Evolutionary conservation across 805 yeast genomes (phyloP), one percentile per base, ranked within the genome.

Genomic region (Wickerhamiella sorbophila): DNA sequence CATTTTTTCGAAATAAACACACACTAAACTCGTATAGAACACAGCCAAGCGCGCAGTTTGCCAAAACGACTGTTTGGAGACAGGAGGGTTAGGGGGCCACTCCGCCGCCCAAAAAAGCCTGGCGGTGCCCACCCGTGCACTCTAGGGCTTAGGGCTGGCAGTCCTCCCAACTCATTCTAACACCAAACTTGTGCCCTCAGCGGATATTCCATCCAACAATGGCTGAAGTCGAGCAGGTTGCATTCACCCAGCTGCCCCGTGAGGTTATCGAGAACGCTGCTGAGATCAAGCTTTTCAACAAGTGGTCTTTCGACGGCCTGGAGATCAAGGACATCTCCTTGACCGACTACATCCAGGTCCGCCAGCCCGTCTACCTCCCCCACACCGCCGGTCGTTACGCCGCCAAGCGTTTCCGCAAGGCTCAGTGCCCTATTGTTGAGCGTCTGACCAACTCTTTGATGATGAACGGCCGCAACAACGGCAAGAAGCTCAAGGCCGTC

Each of bases 391-490:
- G 98, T 70, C 88, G 95, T 73, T 91, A 88, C 75, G 97, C 97
- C 63, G 70, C 84, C 74, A 91, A 91, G 85, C 87, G 98, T 74
- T 91, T 91, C 83, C 87, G 97, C 81, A 91, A 91, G 82, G 91
- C 97, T 59, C 98, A 91, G 78, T 87, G 96, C 76, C 97, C 97
- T 65, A 80, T 91, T 70, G 70, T 91, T 60, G 99, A 91, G 81
- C 88, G 99, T 79, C 78, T 91, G 70, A 88, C 97, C 73, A 88
- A 91, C 88, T 82, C 98, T 54, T 77, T 91, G 68, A 91, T 91
- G 98, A 91, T 91, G 98, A 87, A 91, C 82, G 99, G 99, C 77
- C 88, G 97, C 79, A 91, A 91, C 93, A 91, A 93, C 82, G 99
- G 99, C 80, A 91, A 91, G 81, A 91, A 91, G 77, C 84, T 93